Base-by-base conservation (phyloP, 169 alveolate genomes). In the Cytauxzoon felis region DNA sequence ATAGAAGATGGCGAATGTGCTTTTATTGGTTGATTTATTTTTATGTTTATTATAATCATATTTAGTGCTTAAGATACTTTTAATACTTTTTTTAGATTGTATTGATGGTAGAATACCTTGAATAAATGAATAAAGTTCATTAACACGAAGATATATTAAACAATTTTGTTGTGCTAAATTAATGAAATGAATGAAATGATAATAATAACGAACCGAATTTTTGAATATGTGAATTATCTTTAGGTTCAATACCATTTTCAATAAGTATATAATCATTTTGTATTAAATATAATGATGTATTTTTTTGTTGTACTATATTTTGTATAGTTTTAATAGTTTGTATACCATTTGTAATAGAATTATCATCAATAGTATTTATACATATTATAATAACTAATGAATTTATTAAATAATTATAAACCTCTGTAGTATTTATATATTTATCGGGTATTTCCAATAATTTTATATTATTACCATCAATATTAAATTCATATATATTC, bases 1-100 rank as follows among this genome's bases (percentile, higher is more conserved):
- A 70, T 84, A 83, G 56, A 80, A 81, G 16, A 67, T 45, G 16
- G 90, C 75, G 42, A 78, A 18, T 0, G 85, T 58, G 53, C 82
- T 58, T 24, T 54, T 38, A 29, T 11, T 63, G 19, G 45, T n/a
- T 47, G 7, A 47, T 7, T 13, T 47, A 47, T 8, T 11, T 47
- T 7, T 47, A 6, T 7, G 13, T 13, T 13, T 38, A 38, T 13
- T 38, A 13, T 13, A 13, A 13, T 13, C 13, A 38, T 38, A 13
- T 27, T 50, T 50, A 27, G 26, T 53, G n/a, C 23, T 53, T 6
- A 58, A 41, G 6, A 58, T 43, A 11, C 62, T 9, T 24, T 78
- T 52, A 16, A 58, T 69, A 36, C 64, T 38, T 51, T 45, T 57
- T 57, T 73, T 73, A 42, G 65, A 24, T 63, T 73, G 79, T 5